Evolutionary conservation across 2,329 filamentous ascomycete genomes (phyloP).

Genomic region (Diaporthe caulivora): DNA sequence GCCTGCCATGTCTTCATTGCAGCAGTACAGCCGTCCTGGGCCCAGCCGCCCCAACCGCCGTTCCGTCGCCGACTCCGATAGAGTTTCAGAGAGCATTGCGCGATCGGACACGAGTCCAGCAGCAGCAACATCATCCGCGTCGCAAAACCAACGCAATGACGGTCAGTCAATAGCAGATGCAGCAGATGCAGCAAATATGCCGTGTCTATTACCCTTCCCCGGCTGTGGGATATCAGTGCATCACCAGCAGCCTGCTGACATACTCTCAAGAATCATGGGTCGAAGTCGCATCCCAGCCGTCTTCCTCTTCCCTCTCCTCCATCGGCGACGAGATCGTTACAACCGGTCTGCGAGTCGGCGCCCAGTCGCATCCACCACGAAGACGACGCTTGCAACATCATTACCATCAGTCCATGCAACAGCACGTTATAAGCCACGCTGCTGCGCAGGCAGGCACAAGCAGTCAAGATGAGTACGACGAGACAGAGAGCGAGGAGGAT

Average conservation of each 20-base stretch:
- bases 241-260: conserved; percentile 41
- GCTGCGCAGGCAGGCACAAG: conserved; percentile 66
- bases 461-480: conserved; percentile 94
- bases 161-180: conserved; percentile 45
- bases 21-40: conserved; percentile 41
- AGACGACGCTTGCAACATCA: conserved; percentile 63
- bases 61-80: conserved; percentile 36
- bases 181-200: conserved; percentile 6
- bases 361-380: conserved; percentile 71
- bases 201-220: not conserved
- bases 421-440: conserved; percentile 53
- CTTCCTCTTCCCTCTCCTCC: conserved; percentile 91
- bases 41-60: conserved; percentile 37
- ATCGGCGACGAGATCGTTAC: conserved; percentile 91
- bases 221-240: not conserved
- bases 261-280: conserved; percentile 87
- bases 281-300: conserved; percentile 91
- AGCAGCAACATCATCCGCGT: conserved; percentile 35
- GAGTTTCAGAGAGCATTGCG: conserved; percentile 39
- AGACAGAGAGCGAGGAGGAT: conserved; percentile 92
- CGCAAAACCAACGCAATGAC: conserved; percentile 48
- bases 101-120: conserved; percentile 38
- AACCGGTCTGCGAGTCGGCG: conserved; percentile 83
- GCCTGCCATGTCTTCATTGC: conserved; percentile 42
- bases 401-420: conserved; percentile 52